phyloP scores from a whole-genome alignment of 2,329 filamentous ascomycete species.

The Drechslerella dactyloides region DNA sequence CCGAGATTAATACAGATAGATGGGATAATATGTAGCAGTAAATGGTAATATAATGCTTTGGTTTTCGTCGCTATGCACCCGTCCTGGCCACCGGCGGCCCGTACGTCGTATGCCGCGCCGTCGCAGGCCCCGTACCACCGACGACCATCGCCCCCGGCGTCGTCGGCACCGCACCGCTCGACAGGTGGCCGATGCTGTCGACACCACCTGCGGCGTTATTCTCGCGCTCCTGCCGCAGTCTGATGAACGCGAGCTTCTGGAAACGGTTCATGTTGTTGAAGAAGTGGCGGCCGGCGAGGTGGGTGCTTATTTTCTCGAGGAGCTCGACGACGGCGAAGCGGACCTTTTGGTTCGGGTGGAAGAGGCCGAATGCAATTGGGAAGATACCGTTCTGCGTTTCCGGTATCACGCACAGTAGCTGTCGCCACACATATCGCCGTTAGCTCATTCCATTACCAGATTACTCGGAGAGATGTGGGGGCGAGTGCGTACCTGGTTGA shows the following conservation, averaged over 20 bases:
- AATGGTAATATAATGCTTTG: background rate
- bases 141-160: conserved; percentile 50
- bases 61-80: conserved; percentile 4
- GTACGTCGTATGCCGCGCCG: conserved; percentile 36
- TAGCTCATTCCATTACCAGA: background rate
- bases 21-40: background rate
- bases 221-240: conserved; percentile 72
- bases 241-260: conserved; percentile 81
- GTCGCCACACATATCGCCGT: conserved; percentile 54
- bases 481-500: conserved; percentile 64
- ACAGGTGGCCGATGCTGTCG: conserved; percentile 22
- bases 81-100: conserved; percentile 20
- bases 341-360: conserved; percentile 84
- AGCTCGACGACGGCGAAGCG: conserved; percentile 77
- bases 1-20: too few species aligned
- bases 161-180: conserved; percentile 19
- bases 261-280: conserved; percentile 87
- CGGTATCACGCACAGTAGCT: conserved; percentile 80
- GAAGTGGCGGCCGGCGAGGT: conserved; percentile 88
- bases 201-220: conserved; percentile 34
- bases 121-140: conserved; percentile 45
- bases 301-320: conserved; percentile 79
- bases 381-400: conserved; percentile 88
- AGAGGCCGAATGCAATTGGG: conserved; percentile 86
- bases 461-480: background rate